phyloP scores from a whole-genome alignment of 2,329 filamentous ascomycete genomes.

The Neurospora sp. region DNA sequence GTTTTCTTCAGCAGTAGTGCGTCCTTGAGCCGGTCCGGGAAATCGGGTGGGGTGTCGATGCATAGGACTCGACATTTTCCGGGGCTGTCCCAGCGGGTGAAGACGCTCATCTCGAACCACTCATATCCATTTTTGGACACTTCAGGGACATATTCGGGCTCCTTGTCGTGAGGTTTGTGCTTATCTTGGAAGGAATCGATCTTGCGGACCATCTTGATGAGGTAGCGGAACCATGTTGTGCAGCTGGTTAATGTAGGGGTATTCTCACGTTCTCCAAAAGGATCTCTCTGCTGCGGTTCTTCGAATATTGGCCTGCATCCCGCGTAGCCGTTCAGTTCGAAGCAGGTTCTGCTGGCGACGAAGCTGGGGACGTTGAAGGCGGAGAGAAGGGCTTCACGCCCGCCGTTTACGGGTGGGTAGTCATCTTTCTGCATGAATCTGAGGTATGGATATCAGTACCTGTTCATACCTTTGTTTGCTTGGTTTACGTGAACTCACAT shows the following conservation, averaged over 20 bases:
- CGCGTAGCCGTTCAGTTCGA: slow-evolving; percentile 15
- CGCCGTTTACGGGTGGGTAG: slow-evolving; percentile 4
- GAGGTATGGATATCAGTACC: neutral
- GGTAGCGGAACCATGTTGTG: slow-evolving; percentile 13
- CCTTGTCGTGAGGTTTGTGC: slow-evolving; percentile 4
- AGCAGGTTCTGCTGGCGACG: slow-evolving; percentile 11
- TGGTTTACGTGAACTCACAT: neutral
- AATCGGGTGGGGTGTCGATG: slow-evolving; percentile 9
- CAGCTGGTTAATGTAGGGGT: neutral
- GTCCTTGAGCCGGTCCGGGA: neutral
- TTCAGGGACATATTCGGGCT: slow-evolving; percentile 8
- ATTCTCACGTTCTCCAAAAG: neutral
- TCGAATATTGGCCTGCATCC: slow-evolving; percentile 7
- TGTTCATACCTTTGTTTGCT: neutral
- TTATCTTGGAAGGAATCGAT: neutral
- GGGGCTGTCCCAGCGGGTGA: slow-evolving; percentile 10
- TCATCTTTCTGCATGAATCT: slow-evolving; percentile 11
- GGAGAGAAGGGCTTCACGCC: slow-evolving; percentile 9
- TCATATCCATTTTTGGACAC: slow-evolving; percentile 5
- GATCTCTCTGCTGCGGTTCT: neutral
- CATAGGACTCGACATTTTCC: slow-evolving; percentile 7
- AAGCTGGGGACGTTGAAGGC: slow-evolving; percentile 12
- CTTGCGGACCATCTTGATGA: slow-evolving; percentile 14
- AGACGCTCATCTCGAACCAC: slow-evolving; percentile 14
- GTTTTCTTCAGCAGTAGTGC: neutral